Percentiles rank a stretch among this genome's conserved stretches.
Conservation (phyloP, 23 red algal species). For the Gracilaria vermiculophylla region DNA sequence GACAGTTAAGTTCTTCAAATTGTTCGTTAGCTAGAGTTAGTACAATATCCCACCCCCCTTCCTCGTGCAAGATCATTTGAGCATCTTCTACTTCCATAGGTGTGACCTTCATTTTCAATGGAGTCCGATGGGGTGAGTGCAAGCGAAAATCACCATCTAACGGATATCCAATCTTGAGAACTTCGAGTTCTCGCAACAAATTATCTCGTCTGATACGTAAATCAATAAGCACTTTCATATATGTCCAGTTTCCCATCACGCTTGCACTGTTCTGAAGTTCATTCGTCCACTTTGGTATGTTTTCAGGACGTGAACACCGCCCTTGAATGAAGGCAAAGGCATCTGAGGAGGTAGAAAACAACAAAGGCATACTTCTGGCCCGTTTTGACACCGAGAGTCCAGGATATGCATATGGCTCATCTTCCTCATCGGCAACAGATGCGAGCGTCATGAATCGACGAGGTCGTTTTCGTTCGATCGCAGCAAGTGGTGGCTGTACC, state of each 20-base stretch:
- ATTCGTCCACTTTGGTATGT: not conserved
- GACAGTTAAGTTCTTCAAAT: constrained; percentile 41
- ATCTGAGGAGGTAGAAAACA: constrained; percentile 15
- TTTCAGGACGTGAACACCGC: not conserved
- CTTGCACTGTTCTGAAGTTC: not conserved
- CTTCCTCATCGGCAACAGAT: constrained; percentile 33
- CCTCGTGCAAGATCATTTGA: constrained; percentile 22
- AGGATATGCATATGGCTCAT: not conserved
- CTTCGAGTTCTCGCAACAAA: constrained; percentile 31
- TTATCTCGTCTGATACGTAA: constrained; percentile 31
- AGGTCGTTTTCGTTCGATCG: constrained; percentile 46
- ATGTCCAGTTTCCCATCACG: constrained; percentile 40
- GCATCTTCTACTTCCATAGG: constrained; percentile 38
- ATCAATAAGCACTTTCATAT: constrained; percentile 6
- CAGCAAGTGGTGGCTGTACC: constrained; percentile 30
- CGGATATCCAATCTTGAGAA: not conserved
- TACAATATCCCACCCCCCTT: constrained; percentile 49
- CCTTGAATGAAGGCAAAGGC: constrained; percentile 43
- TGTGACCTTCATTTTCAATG: constrained; percentile 30
- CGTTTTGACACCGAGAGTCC: not conserved
- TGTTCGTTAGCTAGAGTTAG: constrained; percentile 62
- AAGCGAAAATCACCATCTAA: constrained; percentile 31
- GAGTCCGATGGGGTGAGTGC: constrained; percentile 20
- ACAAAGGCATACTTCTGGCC: constrained; percentile 26
- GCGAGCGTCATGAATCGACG: constrained; percentile 44